Conservation (phyloP, 495 filamentous ascomycete species). For the Neurospora sp. region DNA sequence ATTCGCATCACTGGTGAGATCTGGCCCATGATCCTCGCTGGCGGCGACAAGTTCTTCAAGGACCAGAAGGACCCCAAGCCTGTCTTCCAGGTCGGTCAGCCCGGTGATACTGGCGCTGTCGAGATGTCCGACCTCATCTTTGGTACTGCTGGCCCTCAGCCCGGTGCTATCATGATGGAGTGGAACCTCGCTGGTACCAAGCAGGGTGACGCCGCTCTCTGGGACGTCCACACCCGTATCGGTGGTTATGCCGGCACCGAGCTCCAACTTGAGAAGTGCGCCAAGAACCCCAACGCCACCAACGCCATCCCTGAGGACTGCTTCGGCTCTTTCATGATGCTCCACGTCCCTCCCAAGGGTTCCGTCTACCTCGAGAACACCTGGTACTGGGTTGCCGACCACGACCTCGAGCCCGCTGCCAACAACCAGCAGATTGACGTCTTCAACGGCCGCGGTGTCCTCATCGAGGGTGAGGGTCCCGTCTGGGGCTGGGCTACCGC, state of each 20-base stretch:
- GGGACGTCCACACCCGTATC: conserved; percentile 87
- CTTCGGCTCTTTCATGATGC: conserved; percentile 68
- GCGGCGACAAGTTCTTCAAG: conserved; percentile 54
- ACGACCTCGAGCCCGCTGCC: conserved; percentile 70
- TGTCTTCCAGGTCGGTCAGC: conserved; percentile 67
- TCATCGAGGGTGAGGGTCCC: conserved; percentile 57
- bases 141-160: conserved; percentile 63
- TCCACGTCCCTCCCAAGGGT: conserved; percentile 64
- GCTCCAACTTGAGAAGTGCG: conserved; percentile 66
- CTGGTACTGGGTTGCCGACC: conserved; percentile 94
- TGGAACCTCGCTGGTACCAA: conserved; percentile 70
- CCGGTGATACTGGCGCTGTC: conserved; percentile 66
- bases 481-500: conserved; percentile 69
- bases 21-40: conserved; percentile 81
- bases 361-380: conserved; percentile 81
- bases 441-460: conserved; percentile 80
- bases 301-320: conserved; percentile 46
- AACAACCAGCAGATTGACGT: conserved; percentile 82
- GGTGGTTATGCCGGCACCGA: conserved; percentile 74
- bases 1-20: conserved; percentile 83
- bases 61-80: conserved; percentile 59
- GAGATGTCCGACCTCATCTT: conserved; percentile 83
- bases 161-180: conserved; percentile 81
- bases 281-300: conserved; percentile 54
- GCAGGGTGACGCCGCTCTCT: conserved; percentile 68